Evolutionary conservation across 1,284 basidiomycete genomes (phyloP).

Genomic region (Uromyces viciae-fabae): DNA sequence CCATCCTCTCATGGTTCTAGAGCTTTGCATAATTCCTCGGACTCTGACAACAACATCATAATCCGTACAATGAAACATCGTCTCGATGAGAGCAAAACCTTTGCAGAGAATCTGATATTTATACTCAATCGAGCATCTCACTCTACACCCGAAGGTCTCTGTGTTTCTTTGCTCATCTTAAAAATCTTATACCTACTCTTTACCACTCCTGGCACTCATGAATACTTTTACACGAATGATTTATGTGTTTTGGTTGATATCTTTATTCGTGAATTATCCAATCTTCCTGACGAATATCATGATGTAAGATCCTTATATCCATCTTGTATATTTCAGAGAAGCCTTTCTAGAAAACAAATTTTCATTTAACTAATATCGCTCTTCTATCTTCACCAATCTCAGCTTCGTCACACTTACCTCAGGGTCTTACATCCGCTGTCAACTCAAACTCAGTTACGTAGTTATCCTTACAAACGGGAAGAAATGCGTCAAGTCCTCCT

Average conservation of each 20-base stretch:
- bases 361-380: neutral
- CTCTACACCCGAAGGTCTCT: conserved; percentile 79
- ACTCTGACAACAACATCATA: conserved; percentile 65
- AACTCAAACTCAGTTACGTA: conserved; percentile 84
- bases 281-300: conserved; percentile 88
- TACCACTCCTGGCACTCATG: conserved; percentile 83
- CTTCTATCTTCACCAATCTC: conserved; percentile 21
- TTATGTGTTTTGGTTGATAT: conserved; percentile 92
- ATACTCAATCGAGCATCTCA: conserved; percentile 84
- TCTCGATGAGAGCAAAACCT: conserved; percentile 79
- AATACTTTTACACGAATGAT: conserved; percentile 98
- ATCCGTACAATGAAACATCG: conserved; percentile 76
- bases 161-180: conserved; percentile 88
- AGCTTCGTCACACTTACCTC: conserved; percentile 94
- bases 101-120: conserved; percentile 97
- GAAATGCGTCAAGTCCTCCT: conserved; percentile 82
- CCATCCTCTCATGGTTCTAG: neutral
- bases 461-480: conserved; percentile 78
- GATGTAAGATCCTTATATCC: conserved; percentile 66
- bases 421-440: conserved; percentile 92
- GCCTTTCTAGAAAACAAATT: neutral
- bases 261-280: conserved; percentile 82
- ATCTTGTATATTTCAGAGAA: neutral
- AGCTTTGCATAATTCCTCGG: neutral
- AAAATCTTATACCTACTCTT: conserved; percentile 94